phyloP scores from a whole-genome alignment of 371 early-diverging fungal species.

The Mortierella polycephala region DNA sequence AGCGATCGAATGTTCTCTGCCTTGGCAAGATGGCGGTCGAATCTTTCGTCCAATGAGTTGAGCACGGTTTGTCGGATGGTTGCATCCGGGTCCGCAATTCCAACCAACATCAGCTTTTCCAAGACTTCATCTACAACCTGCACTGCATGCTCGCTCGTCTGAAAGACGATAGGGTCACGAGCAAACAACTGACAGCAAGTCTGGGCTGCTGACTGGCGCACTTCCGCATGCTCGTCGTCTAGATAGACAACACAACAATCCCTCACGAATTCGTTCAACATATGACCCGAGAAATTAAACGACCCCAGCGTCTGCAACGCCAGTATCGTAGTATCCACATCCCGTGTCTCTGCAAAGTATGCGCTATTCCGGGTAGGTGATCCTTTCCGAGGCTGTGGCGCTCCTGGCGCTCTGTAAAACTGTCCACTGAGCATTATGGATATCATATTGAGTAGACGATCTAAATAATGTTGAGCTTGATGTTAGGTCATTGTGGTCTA shows the following conservation, averaged over 20 bases:
- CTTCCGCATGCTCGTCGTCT: slow-evolving; percentile 82
- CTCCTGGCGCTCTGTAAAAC: slow-evolving; percentile 85
- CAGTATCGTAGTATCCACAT: slow-evolving; percentile 83
- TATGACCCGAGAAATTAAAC: slow-evolving; percentile 88
- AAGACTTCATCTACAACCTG: slow-evolving; percentile 91
- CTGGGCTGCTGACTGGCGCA: slow-evolving; percentile 89
- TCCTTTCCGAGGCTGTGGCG: slow-evolving; percentile 50
- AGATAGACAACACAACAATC: slow-evolving; percentile 87
- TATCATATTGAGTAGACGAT: slow-evolving; percentile 87
- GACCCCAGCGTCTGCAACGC: slow-evolving; percentile 89
- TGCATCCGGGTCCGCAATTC: slow-evolving; percentile 90
- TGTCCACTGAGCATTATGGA: slow-evolving; percentile 86
- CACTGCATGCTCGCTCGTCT: slow-evolving; percentile 85
- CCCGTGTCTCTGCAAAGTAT: slow-evolving; percentile 62
- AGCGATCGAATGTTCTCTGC: slow-evolving; percentile 90
- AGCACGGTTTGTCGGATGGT: slow-evolving; percentile 84
- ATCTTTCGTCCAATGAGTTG: slow-evolving; percentile 79
- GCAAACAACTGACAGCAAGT: slow-evolving; percentile 88
- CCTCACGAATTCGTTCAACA: slow-evolving; percentile 90
- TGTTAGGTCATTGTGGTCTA: too few relatives aligned
- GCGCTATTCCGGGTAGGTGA: slow-evolving; percentile 60
- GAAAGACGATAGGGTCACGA: slow-evolving; percentile 76
- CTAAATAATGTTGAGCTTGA: slow-evolving; percentile 34
- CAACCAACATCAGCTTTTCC: slow-evolving; percentile 87
- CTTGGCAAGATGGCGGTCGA: slow-evolving; percentile 91